Evolutionary conservation across 140 eudicot genomes (phyloP).

Genomic region (Stevia rebaudiana): DNA sequence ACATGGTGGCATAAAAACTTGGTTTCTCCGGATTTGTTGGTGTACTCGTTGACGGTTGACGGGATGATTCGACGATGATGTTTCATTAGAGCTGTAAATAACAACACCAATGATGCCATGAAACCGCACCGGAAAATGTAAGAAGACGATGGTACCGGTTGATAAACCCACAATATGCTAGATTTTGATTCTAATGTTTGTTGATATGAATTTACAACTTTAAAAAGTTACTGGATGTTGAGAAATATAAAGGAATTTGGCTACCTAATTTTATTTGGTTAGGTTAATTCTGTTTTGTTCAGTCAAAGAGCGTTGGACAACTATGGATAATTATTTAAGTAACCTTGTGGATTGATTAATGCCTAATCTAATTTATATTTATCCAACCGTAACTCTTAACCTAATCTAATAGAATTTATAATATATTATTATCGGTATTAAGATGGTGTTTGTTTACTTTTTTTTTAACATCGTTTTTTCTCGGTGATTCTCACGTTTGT

Average conservation of each 20-base stretch:
- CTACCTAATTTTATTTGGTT: constrained; percentile 13
- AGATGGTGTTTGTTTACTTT: too few relatives aligned
- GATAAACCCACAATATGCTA: background rate
- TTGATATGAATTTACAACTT: background rate
- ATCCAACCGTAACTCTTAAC: too few relatives aligned
- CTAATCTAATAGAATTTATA: too few relatives aligned
- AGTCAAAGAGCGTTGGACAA: constrained; percentile 17
- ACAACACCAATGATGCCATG: constrained; percentile 35
- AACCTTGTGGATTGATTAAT: background rate
- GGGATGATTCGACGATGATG: constrained; percentile 13
- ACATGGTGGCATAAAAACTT: constrained; percentile 20
- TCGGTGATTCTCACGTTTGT: too few relatives aligned
- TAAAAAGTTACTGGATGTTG: constrained; percentile 18
- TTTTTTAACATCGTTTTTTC: too few relatives aligned
- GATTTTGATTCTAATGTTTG: background rate
- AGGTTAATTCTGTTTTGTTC: background rate
- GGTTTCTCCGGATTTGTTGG: background rate
- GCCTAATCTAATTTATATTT: background rate
- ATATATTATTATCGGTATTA: too few relatives aligned
- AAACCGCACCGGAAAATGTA: background rate
- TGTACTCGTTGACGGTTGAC: background rate
- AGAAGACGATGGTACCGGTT: background rate
- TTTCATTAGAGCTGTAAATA: constrained; percentile 29
- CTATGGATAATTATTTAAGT: background rate
- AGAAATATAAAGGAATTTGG: constrained; percentile 25